Base-by-base conservation (phyloP, 768 basidiomycete species). In the Pleurotus platypus region DNA sequence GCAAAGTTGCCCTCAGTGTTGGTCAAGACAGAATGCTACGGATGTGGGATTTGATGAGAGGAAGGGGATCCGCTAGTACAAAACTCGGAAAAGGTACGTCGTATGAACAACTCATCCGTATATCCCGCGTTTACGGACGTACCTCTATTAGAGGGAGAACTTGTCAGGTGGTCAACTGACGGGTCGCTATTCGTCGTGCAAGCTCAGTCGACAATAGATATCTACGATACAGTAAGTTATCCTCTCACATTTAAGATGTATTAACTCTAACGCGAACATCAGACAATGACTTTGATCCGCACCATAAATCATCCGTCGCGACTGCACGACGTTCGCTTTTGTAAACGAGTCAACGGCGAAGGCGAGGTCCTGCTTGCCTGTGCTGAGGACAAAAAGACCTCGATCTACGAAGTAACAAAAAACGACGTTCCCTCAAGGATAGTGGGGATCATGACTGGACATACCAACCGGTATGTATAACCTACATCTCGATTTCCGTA, bases 11-110 rank as follows among this genome's bases (percentile, higher is more conserved):
- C 0, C 70, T 99, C 40, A 93, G 87, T 59, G 94, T 98, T 0
- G 96, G 97, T 5, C 88, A 86, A 64, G 97, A 98, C 65, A 79
- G 82, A 61, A 92, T 90, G 2, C 62, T 98, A 58, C 82, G 94
- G 43, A 97, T 99, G 95, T 99, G 97, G 97, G 97, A 99, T 76
- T 75, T 99, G 49, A 95, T 98, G 92, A 78, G 95, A 46, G 96
- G 96, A 0, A 89, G 89, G 69, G 92, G 92, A 3, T 84, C 84
- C 9, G 93, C 92, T 5, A 93, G 94, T 69, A 89, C 84, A 46
- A 94, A 95, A 67, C 70, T 99, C 4, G 92, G 92, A 18, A 90
- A 87, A 75, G 94, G 94, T 92, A 58, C 55, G 78, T 67, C 3
- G 26, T 16, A 16, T 37, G 18, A 16, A 15, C 3, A 11, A 2